Evolutionary conservation across 2,329 filamentous ascomycete genomes (phyloP).

Genomic region (Bipolaris cookei): DNA sequence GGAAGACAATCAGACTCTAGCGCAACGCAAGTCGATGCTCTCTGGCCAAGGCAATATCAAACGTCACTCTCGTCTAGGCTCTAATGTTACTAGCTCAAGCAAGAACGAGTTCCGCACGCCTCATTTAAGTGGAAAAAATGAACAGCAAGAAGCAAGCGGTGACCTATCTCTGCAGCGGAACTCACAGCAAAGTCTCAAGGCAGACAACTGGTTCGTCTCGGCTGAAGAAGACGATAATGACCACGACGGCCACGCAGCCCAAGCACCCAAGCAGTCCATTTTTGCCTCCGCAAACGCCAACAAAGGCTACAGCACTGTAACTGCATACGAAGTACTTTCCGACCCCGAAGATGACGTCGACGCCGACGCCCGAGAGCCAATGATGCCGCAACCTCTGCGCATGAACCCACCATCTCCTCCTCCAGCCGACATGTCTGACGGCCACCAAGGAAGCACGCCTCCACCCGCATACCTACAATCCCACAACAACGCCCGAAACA

Average conservation of each 20-base stretch:
- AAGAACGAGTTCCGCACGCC: conserved; percentile 43
- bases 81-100: conserved; percentile 35
- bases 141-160: conserved; percentile 20
- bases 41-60: conserved; percentile 45
- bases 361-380: conserved; percentile 29
- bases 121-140: conserved; percentile 23
- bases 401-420: conserved; percentile 57
- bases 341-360: conserved; percentile 38
- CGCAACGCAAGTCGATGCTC: conserved; percentile 44
- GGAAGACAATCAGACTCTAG: conserved; percentile 40
- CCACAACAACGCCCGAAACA: conserved; percentile 6
- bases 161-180: conserved; percentile 40
- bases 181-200: conserved; percentile 47
- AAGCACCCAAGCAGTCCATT: conserved; percentile 28
- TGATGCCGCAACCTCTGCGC: conserved; percentile 52
- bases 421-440: conserved; percentile 23
- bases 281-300: conserved; percentile 31
- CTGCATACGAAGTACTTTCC: conserved; percentile 37
- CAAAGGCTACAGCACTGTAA: conserved; percentile 39
- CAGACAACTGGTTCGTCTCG: conserved; percentile 57
- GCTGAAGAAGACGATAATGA: conserved; percentile 29
- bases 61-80: conserved; percentile 36
- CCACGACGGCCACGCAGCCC: conserved; percentile 16
- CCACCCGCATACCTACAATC: background rate
- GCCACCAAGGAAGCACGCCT: conserved; percentile 23